A percentile compares a stretch with the other conserved stretches of the same genome.
These are phyloP conservation scores for Karstenula rhodostoma DNA, from an alignment of 2,329 filamentous ascomycete species.

Conservation along the genomic window DNA sequence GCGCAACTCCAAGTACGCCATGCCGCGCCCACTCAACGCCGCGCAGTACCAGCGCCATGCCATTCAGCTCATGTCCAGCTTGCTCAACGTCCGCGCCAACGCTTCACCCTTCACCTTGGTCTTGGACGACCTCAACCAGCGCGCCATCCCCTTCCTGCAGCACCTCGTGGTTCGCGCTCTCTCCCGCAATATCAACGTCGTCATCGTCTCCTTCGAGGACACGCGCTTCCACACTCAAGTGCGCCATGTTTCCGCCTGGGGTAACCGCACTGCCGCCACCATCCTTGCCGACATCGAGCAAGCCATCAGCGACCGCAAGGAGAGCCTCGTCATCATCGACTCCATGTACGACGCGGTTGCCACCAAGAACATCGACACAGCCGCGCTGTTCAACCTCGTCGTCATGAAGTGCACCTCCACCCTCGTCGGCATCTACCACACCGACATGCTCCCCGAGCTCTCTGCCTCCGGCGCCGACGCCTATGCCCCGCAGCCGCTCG, in stretches of 20 bases:
- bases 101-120: slow-evolving; percentile 87
- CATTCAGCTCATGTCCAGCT: slow-evolving; percentile 80
- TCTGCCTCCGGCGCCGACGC: slow-evolving; percentile 51
- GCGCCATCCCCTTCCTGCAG: slow-evolving; percentile 70
- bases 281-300: slow-evolving; percentile 35
- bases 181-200: slow-evolving; percentile 65
- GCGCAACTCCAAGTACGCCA: slow-evolving; percentile 19
- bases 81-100: slow-evolving; percentile 79
- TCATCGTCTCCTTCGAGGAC: slow-evolving; percentile 82
- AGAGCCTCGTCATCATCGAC: slow-evolving; percentile 77
- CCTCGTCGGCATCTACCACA: slow-evolving; percentile 82
- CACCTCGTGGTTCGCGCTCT: slow-evolving; percentile 77
- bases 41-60: slow-evolving; percentile 82
- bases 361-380: slow-evolving; percentile 54
- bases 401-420: slow-evolving; percentile 70
- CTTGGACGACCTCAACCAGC: slow-evolving; percentile 85
- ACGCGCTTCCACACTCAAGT: slow-evolving; percentile 70
- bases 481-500: slow-evolving; percentile 63
- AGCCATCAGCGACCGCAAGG: slow-evolving; percentile 31
- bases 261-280: slow-evolving; percentile 68
- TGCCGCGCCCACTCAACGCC: slow-evolving; percentile 30
- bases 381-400: slow-evolving; percentile 74
- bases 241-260: slow-evolving; percentile 69
- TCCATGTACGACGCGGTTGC: slow-evolving; percentile 71
- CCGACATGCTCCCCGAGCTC: slow-evolving; percentile 71